Conservation (phyloP, 73 alveolate species). For the Diophrys sp. region DNA sequence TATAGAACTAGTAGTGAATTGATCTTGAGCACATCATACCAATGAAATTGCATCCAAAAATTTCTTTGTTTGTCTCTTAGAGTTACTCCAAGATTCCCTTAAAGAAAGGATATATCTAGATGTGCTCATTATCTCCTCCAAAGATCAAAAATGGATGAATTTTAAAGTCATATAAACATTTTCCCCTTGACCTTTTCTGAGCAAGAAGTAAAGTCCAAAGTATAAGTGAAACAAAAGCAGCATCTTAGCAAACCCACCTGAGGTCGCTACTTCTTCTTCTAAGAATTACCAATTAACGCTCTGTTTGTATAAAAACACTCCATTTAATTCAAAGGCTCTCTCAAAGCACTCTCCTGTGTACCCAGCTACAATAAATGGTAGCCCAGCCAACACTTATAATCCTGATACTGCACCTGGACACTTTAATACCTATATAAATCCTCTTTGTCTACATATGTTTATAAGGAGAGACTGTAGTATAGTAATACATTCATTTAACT, state of each 20-base stretch:
- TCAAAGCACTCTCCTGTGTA: slow-evolving; percentile 36
- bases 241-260: slow-evolving; percentile 15
- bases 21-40: slow-evolving; percentile 66
- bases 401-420: slow-evolving; percentile 14
- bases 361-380: slow-evolving; percentile 34
- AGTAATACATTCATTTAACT: slow-evolving; percentile 47
- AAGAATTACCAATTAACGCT: slow-evolving; percentile 65
- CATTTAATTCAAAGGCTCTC: slow-evolving; percentile 56
- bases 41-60: slow-evolving; percentile 44
- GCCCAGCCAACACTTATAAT: slow-evolving; percentile 40
- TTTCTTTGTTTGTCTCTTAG: slow-evolving; percentile 4
- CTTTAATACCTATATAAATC: slow-evolving; percentile 15
- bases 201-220: slow-evolving; percentile 26
- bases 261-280: slow-evolving; percentile 42
- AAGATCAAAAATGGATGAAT: slow-evolving; percentile 6
- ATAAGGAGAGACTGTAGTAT: slow-evolving; percentile 32
- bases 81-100: slow-evolving; percentile 17
- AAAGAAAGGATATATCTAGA: neutral
- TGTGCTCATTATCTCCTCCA: slow-evolving; percentile 12
- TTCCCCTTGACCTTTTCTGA: slow-evolving; percentile 36
- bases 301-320: slow-evolving; percentile 48
- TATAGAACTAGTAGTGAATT: slow-evolving; percentile 62
- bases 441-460: slow-evolving; percentile 4
- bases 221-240: slow-evolving; percentile 33
- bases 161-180: neutral